Evolutionary conservation across 2,329 filamentous ascomycete species (phyloP).

Genomic region (Bipolaris zeicola): DNA sequence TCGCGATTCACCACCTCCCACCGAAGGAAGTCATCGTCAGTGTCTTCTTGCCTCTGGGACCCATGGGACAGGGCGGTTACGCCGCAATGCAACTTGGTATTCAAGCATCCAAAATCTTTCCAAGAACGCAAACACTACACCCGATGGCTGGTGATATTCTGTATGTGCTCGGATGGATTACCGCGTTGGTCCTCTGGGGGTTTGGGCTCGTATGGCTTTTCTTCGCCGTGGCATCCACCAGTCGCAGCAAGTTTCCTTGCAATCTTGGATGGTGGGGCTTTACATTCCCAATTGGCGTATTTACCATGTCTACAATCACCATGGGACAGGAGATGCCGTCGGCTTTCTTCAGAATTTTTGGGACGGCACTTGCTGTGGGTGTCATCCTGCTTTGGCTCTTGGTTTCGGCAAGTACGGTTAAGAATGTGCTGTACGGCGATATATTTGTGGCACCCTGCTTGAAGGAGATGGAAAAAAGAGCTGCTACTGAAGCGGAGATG

Average conservation of each 20-base stretch:
- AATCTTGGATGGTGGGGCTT: conserved; percentile 69
- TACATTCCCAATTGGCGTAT: conserved; percentile 63
- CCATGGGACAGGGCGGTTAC: conserved; percentile 69
- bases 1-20: conserved; percentile 68
- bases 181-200: conserved; percentile 60
- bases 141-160: conserved; percentile 58
- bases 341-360: conserved; percentile 61
- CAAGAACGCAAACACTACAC: conserved; percentile 43
- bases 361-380: conserved; percentile 55
- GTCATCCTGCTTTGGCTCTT: conserved; percentile 62
- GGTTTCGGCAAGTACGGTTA: conserved; percentile 56
- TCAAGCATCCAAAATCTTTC: conserved; percentile 51
- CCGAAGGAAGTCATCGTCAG: conserved; percentile 70
- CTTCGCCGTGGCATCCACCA: conserved; percentile 57
- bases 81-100: conserved; percentile 59
- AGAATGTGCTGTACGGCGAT: conserved; percentile 55
- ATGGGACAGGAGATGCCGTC: conserved; percentile 60
- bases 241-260: conserved; percentile 57
- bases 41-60: conserved; percentile 69
- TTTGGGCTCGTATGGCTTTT: conserved; percentile 62
- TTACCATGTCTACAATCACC: conserved; percentile 48
- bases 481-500: neutral
- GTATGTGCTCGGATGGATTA: conserved; percentile 62
- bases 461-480: conserved; percentile 31
- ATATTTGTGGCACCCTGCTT: conserved; percentile 63